Base-by-base conservation (phyloP, 129 eudicot genomes). In the Artemisia tridentata region DNA sequence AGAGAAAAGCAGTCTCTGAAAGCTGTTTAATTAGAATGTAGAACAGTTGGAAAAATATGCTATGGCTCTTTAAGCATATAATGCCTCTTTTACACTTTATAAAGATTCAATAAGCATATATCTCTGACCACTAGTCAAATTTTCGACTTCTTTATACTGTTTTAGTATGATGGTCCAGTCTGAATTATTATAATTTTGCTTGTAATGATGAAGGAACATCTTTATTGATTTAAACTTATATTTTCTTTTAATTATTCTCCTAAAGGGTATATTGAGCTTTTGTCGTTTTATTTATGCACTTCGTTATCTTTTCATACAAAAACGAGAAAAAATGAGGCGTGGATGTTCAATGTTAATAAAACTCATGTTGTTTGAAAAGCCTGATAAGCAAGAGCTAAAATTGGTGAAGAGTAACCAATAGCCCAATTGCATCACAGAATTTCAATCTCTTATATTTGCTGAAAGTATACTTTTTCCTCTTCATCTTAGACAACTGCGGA, bases 1-100 rank as follows among this genome's bases (percentile, higher is more conserved):
- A 11, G 47, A 67, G 70, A 65, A 49, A 50, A 48, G n/a, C 25
- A 21, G 7, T 23, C 25, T 49, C 17, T 48, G 55, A 58, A 20
- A 43, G 57, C 11, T 71, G 38, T 11, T 53, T 9, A 59, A 71
- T 16, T 15, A 50, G 47, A 68, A 47, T 23, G 45, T 21, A 1
- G 74, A 12, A 57, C 54, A 47, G 14, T 21, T 71, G 55, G 53
- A 49, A 71, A 10, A 43, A 17, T 71, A 60, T 57, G 67, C 10
- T 46, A 38, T 29, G 47, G 75, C 58, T 46, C 55, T 56, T 71
- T 71, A 14, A 46, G 67, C 67, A 46, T 71, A 71, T 46, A 45
- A 71, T 45, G 67, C 75, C 2, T 50, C 20, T 71, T 57, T 38
- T 31, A 21, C 45, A 58, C 68, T 70, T 38, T 21, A 21, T 58